phyloP scores from a whole-genome alignment of 768 basidiomycete species.

The Phanerochaete carnosa region DNA sequence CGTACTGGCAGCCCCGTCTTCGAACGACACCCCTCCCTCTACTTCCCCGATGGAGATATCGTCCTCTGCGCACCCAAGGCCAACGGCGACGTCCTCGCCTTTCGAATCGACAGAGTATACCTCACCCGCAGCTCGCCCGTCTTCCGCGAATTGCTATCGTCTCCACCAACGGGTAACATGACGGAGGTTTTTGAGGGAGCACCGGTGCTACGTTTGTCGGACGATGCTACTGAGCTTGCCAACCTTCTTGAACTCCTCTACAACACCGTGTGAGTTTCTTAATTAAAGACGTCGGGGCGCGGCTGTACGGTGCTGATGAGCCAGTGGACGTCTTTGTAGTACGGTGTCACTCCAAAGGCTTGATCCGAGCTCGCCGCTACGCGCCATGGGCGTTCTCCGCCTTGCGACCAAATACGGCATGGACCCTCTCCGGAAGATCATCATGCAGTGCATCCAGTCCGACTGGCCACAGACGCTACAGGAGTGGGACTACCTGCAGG shows the following conservation, averaged over 20 bases:
- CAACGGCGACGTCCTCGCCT: background rate
- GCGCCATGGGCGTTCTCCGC: conserved; percentile 8
- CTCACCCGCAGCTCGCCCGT: conserved; percentile 12
- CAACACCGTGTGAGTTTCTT: conserved; percentile 11
- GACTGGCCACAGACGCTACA: conserved; percentile 9
- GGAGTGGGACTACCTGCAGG: conserved; percentile 8
- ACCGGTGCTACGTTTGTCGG: conserved; percentile 2
- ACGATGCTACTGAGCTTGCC: conserved; percentile 7
- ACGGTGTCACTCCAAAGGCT: conserved; percentile 4
- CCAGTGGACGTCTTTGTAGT: background rate
- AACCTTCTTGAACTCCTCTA: conserved; percentile 9
- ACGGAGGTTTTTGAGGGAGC: conserved; percentile 3
- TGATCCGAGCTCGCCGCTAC: conserved; percentile 7
- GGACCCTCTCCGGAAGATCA: background rate
- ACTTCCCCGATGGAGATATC: conserved; percentile 14
- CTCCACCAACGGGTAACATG: background rate
- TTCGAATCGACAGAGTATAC: conserved; percentile 14
- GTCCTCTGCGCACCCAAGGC: conserved; percentile 5
- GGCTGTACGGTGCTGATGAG: background rate
- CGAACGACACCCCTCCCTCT: conserved; percentile 7
- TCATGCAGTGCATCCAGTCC: conserved; percentile 8
- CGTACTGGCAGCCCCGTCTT: background rate
- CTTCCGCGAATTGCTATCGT: conserved; percentile 13
- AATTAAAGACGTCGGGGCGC: background rate
- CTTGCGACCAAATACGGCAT: conserved; percentile 9